Percentiles rank a stretch among this genome's conserved stretches.
These are phyloP conservation scores for Paramecium octaurelia DNA, from an alignment of 73 alveolate species.

Conservation along the genomic window DNA sequence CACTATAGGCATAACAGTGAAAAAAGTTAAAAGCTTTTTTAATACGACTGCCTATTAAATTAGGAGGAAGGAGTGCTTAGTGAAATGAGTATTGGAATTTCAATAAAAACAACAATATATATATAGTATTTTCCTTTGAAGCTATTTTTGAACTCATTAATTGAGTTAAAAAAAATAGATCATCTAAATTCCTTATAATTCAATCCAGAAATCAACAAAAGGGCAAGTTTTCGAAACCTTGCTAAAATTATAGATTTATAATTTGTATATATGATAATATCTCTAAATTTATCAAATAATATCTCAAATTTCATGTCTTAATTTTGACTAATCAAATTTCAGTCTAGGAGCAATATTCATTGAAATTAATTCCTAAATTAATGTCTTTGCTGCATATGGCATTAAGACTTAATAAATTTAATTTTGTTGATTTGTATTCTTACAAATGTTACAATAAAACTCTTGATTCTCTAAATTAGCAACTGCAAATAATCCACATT, in stretches of 20 bases:
- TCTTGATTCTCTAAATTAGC: constrained; percentile 86
- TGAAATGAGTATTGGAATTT: background rate
- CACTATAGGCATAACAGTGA: constrained; percentile 33
- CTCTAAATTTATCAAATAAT: background rate
- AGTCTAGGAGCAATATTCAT: constrained; percentile 98
- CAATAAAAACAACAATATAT: background rate
- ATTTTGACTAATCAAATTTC: background rate
- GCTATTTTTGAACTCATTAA: background rate
- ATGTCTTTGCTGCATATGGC: constrained; percentile 99
- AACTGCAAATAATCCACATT: constrained; percentile 91
- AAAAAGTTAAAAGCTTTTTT: background rate
- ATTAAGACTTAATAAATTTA: constrained; percentile 83
- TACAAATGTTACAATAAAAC: constrained; percentile 92
- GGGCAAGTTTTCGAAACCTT: background rate
- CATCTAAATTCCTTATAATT: background rate
- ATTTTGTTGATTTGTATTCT: constrained; percentile 65
- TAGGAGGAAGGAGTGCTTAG: constrained; percentile 54
- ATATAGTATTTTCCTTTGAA: background rate
- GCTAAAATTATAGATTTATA: no score
- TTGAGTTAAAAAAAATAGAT: no score
- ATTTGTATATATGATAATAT: background rate
- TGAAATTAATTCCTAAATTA: constrained; percentile 98
- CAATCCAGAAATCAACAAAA: background rate
- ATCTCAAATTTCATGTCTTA: background rate
- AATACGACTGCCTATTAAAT: constrained; percentile 49